Conservation (phyloP, 495 filamentous ascomycete genomes). For the Evernia prunastri region DNA sequence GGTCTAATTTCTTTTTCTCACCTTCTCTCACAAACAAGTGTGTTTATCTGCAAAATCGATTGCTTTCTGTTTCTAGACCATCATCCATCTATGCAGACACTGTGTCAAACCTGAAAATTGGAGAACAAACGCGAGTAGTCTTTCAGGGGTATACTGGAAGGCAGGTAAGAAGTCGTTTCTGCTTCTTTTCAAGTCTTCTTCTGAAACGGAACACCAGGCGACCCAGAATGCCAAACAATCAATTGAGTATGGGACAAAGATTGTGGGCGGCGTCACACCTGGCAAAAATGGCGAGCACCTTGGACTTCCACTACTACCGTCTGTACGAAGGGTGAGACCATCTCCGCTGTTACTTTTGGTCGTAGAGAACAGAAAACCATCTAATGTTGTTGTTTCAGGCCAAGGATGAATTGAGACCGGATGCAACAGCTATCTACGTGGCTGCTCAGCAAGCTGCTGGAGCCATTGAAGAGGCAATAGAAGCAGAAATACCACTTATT, state of each 20-base stretch:
- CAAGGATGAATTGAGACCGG: conserved; percentile 66
- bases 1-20: neutral
- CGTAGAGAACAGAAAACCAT: neutral
- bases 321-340: conserved; percentile 46
- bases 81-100: conserved; percentile 52
- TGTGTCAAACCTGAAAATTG: conserved; percentile 69
- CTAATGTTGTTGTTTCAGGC: conserved; percentile 49
- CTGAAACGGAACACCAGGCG: conserved; percentile 40
- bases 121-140: conserved; percentile 69
- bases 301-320: conserved; percentile 70
- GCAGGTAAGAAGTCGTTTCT: conserved; percentile 7
- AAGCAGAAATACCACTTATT: conserved; percentile 78
- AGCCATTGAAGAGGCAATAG: conserved; percentile 85
- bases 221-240: conserved; percentile 80
- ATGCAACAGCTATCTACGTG: conserved; percentile 83
- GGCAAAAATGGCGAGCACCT: conserved; percentile 72
- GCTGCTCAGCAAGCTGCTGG: conserved; percentile 66
- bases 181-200: conserved; percentile 11
- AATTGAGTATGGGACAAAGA: conserved; percentile 77
- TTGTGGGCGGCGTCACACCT: conserved; percentile 81
- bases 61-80: neutral
- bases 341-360: neutral
- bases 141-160: conserved; percentile 86
- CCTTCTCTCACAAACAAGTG: neutral
- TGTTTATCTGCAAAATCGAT: neutral